Conservation (phyloP, 2,329 filamentous ascomycete genomes). For the Fulvia fulva region DNA sequence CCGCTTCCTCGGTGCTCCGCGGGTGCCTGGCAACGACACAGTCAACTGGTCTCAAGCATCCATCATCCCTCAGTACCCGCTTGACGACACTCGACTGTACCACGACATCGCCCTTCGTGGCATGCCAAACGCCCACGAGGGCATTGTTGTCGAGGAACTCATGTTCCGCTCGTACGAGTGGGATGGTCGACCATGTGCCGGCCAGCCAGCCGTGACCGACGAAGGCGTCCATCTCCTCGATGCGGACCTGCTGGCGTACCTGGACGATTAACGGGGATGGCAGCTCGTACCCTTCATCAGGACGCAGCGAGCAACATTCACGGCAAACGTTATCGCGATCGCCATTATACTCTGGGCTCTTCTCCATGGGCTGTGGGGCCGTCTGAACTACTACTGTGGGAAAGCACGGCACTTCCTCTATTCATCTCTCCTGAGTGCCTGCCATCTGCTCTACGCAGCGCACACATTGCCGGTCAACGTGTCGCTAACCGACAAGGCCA, state of each 20-base stretch:
- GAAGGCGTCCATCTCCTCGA: background rate
- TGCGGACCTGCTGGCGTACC: background rate
- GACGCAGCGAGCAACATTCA: background rate
- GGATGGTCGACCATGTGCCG: background rate
- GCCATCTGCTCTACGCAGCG: background rate
- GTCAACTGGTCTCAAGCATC: conserved; percentile 42
- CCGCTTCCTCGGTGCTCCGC: conserved; percentile 43
- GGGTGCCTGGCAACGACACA: conserved; percentile 38
- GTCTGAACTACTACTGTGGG: background rate
- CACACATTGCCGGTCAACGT: background rate
- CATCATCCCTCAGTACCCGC: conserved; percentile 34
- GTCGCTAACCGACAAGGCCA: background rate
- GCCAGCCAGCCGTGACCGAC: background rate
- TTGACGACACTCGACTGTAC: conserved; percentile 33
- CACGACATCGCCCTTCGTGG: conserved; percentile 1
- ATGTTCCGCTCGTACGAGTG: conserved; percentile 2
- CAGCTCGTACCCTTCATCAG: background rate
- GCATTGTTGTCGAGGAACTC: conserved; percentile 18
- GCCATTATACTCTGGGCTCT: background rate
- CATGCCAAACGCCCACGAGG: conserved; percentile 17
- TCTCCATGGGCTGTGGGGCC: background rate
- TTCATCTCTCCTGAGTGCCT: background rate
- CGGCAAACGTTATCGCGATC: background rate
- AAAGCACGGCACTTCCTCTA: background rate
- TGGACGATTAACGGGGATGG: background rate